These are phyloP conservation scores for Dendrobium nobile DNA, from an alignment of 106 monocot genomes.

Conservation along the genomic window DNA sequence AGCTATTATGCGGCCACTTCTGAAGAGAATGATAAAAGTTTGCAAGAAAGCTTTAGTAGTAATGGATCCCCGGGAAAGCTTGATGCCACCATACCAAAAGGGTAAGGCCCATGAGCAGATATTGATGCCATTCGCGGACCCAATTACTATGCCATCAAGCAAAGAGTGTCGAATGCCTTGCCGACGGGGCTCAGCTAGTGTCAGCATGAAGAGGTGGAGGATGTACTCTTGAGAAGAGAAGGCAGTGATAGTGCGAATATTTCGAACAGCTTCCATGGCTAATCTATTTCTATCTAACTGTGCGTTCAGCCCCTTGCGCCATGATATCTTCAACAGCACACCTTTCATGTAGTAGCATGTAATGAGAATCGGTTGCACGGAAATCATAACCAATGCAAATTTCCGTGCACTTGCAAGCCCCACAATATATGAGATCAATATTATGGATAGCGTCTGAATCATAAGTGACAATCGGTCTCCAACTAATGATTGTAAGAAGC, in stretches of 20 bases:
- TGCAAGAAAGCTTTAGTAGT: conserved; percentile 17
- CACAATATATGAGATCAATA: conserved; percentile 13
- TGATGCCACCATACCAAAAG: conserved; percentile 25
- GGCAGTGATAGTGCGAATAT: conserved; percentile 24
- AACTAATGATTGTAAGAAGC: conserved; percentile 20
- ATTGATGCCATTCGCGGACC: conserved; percentile 8
- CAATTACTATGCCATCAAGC: conserved; percentile 20
- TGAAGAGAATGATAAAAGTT: conserved; percentile 19
- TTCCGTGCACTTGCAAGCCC: conserved; percentile 24
- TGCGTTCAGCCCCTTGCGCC: conserved; percentile 12
- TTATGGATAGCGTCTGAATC: conserved; percentile 14
- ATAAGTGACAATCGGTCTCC: conserved; percentile 25
- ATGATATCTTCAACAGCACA: conserved; percentile 16
- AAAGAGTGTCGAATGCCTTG: conserved; percentile 19
- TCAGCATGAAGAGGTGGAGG: conserved; percentile 13
- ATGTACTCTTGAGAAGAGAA: conserved; percentile 24
- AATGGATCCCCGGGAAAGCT: conserved; percentile 11
- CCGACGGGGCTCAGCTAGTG: conserved; percentile 13
- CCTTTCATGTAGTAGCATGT: conserved; percentile 14
- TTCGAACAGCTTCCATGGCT: conserved; percentile 20
- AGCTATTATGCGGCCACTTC: conserved; percentile 16
- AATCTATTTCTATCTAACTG: conserved; percentile 21
- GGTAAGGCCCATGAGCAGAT: conserved; percentile 15
- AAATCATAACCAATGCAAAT: conserved; percentile 25
- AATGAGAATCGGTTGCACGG: conserved; percentile 18